Conservation (phyloP, 2,329 filamentous ascomycete species). For the Pseudogymnoascus sp. region DNA sequence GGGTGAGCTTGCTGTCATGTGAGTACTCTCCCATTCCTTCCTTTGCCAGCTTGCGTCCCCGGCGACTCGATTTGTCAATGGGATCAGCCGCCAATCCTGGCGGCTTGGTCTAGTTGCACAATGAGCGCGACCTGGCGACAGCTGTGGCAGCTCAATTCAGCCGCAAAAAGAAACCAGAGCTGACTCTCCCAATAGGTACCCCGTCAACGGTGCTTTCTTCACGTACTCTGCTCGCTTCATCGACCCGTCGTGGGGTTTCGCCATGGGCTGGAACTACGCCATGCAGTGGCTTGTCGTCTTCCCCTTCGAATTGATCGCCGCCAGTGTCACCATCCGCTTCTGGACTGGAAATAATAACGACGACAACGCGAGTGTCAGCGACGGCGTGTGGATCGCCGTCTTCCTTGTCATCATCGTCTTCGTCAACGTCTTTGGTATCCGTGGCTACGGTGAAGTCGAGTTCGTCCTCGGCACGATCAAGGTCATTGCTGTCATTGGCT, state of each 20-base stretch:
- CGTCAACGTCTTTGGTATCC: slow-evolving; percentile 49
- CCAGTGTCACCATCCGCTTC: slow-evolving; percentile 45
- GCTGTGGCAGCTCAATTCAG: background rate
- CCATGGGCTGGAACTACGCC: slow-evolving; percentile 46
- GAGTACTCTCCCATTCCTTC: background rate
- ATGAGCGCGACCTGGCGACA: background rate
- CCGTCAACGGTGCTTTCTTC: slow-evolving; percentile 55
- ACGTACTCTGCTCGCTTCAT: slow-evolving; percentile 54
- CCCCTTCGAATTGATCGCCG: slow-evolving; percentile 47
- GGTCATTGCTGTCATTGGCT: slow-evolving; percentile 50
- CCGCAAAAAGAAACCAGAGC: background rate
- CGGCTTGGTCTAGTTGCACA: background rate
- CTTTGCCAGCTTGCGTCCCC: background rate
- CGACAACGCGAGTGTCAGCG: slow-evolving; percentile 33
- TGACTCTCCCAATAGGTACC: slow-evolving; percentile 34
- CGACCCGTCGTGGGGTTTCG: slow-evolving; percentile 47
- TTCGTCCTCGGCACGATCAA: slow-evolving; percentile 51
- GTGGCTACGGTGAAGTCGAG: slow-evolving; percentile 50
- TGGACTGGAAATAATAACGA: slow-evolving; percentile 37
- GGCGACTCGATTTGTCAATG: background rate
- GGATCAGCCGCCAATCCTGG: background rate
- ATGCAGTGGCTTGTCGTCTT: slow-evolving; percentile 42
- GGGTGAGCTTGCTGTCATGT: slow-evolving; percentile 49
- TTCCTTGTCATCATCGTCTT: slow-evolving; percentile 44
- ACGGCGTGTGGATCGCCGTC: slow-evolving; percentile 48